Conservation (phyloP, 2,329 filamentous ascomycete species). For the Sphaceloma murrayae region DNA sequence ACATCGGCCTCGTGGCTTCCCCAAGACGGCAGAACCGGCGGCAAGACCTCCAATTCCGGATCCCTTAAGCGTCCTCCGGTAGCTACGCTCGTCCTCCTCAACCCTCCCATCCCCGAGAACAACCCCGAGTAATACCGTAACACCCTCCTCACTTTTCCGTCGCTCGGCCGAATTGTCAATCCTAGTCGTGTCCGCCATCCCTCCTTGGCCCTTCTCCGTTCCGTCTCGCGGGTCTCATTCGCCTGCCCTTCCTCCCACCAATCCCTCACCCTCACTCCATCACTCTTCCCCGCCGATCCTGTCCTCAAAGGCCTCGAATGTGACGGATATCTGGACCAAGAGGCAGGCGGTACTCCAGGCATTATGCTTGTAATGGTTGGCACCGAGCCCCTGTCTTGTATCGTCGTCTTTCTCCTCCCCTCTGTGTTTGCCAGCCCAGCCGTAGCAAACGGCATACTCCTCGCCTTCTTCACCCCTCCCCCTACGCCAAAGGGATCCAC, state of each 20-base stretch:
- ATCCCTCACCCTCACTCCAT: slow-evolving; percentile 33
- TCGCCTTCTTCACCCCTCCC: neutral
- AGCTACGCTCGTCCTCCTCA: slow-evolving; percentile 36
- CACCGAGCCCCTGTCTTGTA: neutral
- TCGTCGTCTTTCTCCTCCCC: too few relatives aligned
- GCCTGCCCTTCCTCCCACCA: too few relatives aligned
- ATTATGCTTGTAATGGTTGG: neutral
- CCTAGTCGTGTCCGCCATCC: neutral
- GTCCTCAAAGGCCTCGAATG: slow-evolving; percentile 36
- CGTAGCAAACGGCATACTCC: slow-evolving; percentile 6
- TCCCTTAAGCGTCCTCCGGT: slow-evolving; percentile 35
- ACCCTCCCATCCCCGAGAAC: slow-evolving; percentile 35
- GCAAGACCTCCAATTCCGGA: slow-evolving; percentile 40
- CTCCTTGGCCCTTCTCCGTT: too few relatives aligned
- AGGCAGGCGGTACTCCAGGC: slow-evolving; percentile 23
- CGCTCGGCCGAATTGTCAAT: neutral
- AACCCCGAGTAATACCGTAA: slow-evolving; percentile 35
- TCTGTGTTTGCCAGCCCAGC: too few relatives aligned
- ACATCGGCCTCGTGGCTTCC: too few relatives aligned
- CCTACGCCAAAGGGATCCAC: slow-evolving; percentile 15
- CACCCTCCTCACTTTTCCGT: slow-evolving; percentile 15
- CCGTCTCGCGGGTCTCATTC: too few relatives aligned
- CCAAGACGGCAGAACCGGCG: slow-evolving; percentile 25
- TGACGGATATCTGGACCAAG: slow-evolving; percentile 40
- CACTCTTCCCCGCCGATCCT: slow-evolving; percentile 31